Base-by-base conservation (phyloP, 176 grass and related monocot species). In the Oryza meridionalis region DNA sequence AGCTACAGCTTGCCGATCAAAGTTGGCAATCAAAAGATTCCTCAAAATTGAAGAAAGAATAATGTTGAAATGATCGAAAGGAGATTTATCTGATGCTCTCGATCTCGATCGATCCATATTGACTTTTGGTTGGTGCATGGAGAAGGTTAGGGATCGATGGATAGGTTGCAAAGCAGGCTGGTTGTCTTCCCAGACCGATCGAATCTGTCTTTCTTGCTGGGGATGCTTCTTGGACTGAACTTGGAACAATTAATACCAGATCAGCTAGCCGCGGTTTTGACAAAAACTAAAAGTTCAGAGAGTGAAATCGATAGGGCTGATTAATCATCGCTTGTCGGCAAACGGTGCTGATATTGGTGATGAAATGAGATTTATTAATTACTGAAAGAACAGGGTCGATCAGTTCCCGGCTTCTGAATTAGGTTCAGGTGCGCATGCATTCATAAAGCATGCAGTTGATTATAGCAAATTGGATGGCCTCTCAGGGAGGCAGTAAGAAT, bases 321-420 rank as follows among this genome's bases (percentile, higher is more conserved):
- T 22, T 8, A 61, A 61, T 22, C 9, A 21, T 86, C 76, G 84
- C 16, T 55, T 72, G 76, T 86, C 84, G 84, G 76, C 84, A 40
- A 86, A 3, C 17, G n/a, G 33, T 4, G 1, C n/a, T 70, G 16
- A 58, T 29, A 75, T 11, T 19, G 6, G 4, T 42, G 21, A 43
- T 38, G 7, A 40, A 16, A 2, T 40, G 27, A 4, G 9, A 40
- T 66, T 65, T 19, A 61, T 65, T 78, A 3, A 55, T 1, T 40
- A 55, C 16, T 61, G 21, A 22, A 61, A 21, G 55, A 61, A 9
- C 50, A 55, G 16, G 6, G 8, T 40, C 38, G 21, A 9, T 61
- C 17, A 61, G 55, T 61, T 80, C 40, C 27, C 11, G 6, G 65
- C 65, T 69, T 31, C 9, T 37, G 49, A 80, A 68, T 11, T 53